phyloP scores from a whole-genome alignment of 768 basidiomycete genomes.

The Cystofilobasidium macerans region DNA sequence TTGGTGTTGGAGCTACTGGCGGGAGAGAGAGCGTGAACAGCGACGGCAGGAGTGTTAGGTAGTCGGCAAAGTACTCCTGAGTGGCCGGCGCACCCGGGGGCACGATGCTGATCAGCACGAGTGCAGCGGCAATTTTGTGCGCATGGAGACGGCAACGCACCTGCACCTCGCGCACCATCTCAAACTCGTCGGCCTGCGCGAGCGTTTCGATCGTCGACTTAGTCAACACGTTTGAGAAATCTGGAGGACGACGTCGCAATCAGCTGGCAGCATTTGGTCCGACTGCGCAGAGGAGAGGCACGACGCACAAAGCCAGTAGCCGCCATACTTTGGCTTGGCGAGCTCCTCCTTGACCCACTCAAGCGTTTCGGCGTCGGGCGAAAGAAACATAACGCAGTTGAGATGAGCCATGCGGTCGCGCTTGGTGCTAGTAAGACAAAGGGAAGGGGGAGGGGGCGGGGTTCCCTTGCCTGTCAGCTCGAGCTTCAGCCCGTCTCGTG shows the following conservation, averaged over 20 bases:
- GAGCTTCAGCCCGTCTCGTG: neutral
- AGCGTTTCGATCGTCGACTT: slow-evolving; percentile 84
- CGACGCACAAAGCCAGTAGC: slow-evolving; percentile 98
- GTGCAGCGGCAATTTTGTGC: too few relatives aligned
- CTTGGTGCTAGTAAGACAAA: slow-evolving; percentile 36
- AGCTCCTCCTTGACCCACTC: slow-evolving; percentile 74
- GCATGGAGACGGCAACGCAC: slow-evolving; percentile 44
- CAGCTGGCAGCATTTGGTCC: too few relatives aligned
- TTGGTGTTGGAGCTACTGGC: slow-evolving; percentile 49
- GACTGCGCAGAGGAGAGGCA: slow-evolving; percentile 34
- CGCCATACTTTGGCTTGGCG: slow-evolving; percentile 82
- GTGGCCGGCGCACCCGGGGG: neutral
- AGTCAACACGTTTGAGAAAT: slow-evolving; percentile 87
- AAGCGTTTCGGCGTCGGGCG: slow-evolving; percentile 68
- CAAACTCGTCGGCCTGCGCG: slow-evolving; percentile 88
- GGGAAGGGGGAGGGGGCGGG: neutral
- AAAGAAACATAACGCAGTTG: slow-evolving; percentile 91
- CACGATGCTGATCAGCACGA: too few relatives aligned
- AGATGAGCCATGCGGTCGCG: slow-evolving; percentile 89
- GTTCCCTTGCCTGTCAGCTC: neutral
- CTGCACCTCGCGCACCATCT: slow-evolving; percentile 94
- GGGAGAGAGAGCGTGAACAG: slow-evolving; percentile 76
- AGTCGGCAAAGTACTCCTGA: slow-evolving; percentile 97
- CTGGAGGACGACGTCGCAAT: too few relatives aligned
- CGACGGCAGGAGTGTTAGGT: slow-evolving; percentile 70